Percentiles rank a stretch among this genome's conserved stretches.
These are phyloP conservation scores for Picochlorum sp. DNA, from an alignment of 139 green algal genomes.

Conservation along the genomic window DNA sequence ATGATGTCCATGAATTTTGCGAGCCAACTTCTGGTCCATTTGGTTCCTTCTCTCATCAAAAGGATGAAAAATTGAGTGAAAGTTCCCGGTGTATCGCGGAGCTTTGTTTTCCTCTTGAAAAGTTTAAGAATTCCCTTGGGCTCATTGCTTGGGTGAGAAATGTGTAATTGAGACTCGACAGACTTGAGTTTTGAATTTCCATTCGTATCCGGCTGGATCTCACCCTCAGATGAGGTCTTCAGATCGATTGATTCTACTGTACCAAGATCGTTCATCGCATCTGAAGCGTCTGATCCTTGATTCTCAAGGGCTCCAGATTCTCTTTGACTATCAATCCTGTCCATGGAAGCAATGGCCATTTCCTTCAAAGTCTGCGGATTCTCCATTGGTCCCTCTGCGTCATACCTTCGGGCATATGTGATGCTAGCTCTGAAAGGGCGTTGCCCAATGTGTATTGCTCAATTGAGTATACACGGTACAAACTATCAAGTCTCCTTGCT, in stretches of 20 bases:
- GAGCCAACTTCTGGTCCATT: slow-evolving; percentile 34
- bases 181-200: no score
- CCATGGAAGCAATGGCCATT: slow-evolving; percentile 11
- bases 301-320: background rate
- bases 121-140: background rate
- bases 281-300: background rate
- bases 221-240: background rate
- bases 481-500: slow-evolving; percentile 11
- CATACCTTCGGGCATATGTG: slow-evolving; percentile 10
- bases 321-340: background rate
- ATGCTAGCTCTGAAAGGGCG: slow-evolving; percentile 18
- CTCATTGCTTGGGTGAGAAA: no score
- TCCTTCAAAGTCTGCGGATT: slow-evolving; percentile 8
- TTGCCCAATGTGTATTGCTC: slow-evolving; percentile 31
- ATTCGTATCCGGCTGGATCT: no score
- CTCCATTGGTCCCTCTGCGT: background rate
- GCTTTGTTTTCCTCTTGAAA: slow-evolving; percentile 6
- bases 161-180: no score
- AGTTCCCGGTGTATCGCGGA: slow-evolving; percentile 25
- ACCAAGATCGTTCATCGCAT: background rate
- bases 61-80: slow-evolving; percentile 31
- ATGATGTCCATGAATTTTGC: slow-evolving; percentile 38
- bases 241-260: background rate
- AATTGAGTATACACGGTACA: slow-evolving; percentile 32
- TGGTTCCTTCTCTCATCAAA: slow-evolving; percentile 29